Evolutionary conservation across 2,329 filamentous ascomycete species (phyloP), one percentile per base, ranked within the genome.

Genomic region (Trichoderma endophyticum): DNA sequence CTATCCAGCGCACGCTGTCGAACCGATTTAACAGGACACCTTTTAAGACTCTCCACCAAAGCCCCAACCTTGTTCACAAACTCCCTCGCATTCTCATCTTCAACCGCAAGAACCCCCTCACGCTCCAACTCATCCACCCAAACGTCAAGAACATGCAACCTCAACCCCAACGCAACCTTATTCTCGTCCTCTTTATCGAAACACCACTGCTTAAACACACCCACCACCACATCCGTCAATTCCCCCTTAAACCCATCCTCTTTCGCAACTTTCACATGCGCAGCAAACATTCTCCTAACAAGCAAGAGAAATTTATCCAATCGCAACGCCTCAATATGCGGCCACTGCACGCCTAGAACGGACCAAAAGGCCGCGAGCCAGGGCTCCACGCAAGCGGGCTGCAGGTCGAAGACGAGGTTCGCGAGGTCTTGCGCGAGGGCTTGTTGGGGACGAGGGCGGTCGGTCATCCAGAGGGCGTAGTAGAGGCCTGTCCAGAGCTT

Each of bases 401-500:
- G 87, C 32, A 95, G 84, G 26, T 86, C 83, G 74, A 88, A 86
- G 63, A 80, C 75, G 12, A 98, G 89, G 1, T 83, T 87, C 57
- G 94, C 92, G 70, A 98, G 91, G 74, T 95, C 91, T 75, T 86
- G 84, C 76, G 93, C 92, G 60, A 98, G 91, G 57, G 88, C 88
- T 85, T 97, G 94, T 84, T 98, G 95, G 3, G 93, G 91, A n/a
- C 91, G 84, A 12, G 94, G 91, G 62, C 94, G 93, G 85, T 98
- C 95, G 81, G 92, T 94, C 91, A 97, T 96, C 92, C 94, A 98
- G 78, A 96, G 89, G 78, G 91, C 92, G 86, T 94, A 98, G 85
- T 96, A 98, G 24, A 98, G 88, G 6, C 94, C 95, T 80, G 97
- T 97, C 94, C 94, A 97, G 75, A 98, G 88, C 84, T 97, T 97